These are phyloP conservation scores for Thalassiosira exigua DNA, from an alignment of 352 stramenopile species.

Conservation along the genomic window DNA sequence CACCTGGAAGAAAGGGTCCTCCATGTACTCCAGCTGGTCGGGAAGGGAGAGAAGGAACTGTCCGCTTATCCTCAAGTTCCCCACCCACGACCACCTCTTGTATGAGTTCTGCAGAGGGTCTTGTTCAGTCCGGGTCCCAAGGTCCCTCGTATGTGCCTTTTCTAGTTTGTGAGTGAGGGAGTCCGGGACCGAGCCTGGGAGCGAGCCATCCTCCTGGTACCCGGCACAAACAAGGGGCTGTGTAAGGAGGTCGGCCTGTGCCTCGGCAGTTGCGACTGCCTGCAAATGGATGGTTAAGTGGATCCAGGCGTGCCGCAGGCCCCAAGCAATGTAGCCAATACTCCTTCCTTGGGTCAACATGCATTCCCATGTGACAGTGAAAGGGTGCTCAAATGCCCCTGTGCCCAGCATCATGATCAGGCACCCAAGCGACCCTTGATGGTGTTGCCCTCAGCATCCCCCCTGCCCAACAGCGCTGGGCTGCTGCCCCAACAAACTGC, in stretches of 20 bases:
- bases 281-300: slow-evolving; percentile 26
- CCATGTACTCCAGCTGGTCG: slow-evolving; percentile 11
- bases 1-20: slow-evolving; percentile 7
- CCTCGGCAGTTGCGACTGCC: no score
- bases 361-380: background rate
- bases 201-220: background rate
- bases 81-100: slow-evolving; percentile 18
- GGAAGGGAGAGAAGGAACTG: slow-evolving; percentile 14
- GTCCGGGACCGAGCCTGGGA: slow-evolving; percentile 6
- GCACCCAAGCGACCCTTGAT: slow-evolving; percentile 4
- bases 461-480: slow-evolving; percentile 3
- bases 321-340: background rate
- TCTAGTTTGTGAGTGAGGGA: slow-evolving; percentile 14
- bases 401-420: slow-evolving; percentile 3
- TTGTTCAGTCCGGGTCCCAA: slow-evolving; percentile 1
- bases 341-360: background rate
- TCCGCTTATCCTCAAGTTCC: background rate
- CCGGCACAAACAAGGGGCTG: no score
- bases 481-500: slow-evolving; percentile 11
- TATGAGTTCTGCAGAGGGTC: background rate
- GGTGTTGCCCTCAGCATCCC: background rate
- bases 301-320: slow-evolving; percentile 7
- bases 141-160: background rate
- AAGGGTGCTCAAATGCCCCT: background rate
- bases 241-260: no score